Conservation (phyloP, 192 early-diverging fungal genomes). For the Coemansia sp. region DNA sequence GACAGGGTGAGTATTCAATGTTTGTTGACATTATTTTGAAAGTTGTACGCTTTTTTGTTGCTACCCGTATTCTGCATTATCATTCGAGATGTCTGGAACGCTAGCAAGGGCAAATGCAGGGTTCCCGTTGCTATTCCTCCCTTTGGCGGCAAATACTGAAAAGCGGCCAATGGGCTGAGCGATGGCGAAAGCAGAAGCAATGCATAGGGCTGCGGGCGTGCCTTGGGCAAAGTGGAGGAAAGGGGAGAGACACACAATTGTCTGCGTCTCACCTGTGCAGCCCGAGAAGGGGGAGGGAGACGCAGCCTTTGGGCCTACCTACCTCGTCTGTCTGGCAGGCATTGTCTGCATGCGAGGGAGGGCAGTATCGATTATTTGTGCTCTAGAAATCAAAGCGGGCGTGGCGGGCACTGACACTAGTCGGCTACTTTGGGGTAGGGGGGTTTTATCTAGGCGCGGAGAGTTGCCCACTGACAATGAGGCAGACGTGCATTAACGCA, state of each 20-base stretch:
- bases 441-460: background rate
- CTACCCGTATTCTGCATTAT: no score
- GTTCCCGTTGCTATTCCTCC: no score
- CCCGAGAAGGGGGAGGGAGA: background rate
- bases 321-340: background rate
- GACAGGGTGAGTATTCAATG: no score
- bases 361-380: background rate
- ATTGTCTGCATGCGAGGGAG: background rate
- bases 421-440: background rate
- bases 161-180: background rate
- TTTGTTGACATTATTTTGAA: no score
- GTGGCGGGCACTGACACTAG: background rate
- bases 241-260: background rate
- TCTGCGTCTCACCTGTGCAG: constrained; percentile 1
- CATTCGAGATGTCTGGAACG: no score
- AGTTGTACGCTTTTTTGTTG: no score
- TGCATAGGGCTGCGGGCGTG: constrained; percentile 5
- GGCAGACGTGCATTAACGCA: constrained; percentile 3
- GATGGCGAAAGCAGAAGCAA: constrained; percentile 7
- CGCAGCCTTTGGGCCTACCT: background rate
- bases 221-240: background rate
- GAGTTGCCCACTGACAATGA: background rate
- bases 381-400: background rate
- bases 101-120: no score
- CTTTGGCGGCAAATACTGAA: no score